Evolutionary conservation across 2,329 filamentous ascomycete genomes (phyloP), one percentile per base, ranked within the genome.

Genomic region (Ophiostoma quercus): DNA sequence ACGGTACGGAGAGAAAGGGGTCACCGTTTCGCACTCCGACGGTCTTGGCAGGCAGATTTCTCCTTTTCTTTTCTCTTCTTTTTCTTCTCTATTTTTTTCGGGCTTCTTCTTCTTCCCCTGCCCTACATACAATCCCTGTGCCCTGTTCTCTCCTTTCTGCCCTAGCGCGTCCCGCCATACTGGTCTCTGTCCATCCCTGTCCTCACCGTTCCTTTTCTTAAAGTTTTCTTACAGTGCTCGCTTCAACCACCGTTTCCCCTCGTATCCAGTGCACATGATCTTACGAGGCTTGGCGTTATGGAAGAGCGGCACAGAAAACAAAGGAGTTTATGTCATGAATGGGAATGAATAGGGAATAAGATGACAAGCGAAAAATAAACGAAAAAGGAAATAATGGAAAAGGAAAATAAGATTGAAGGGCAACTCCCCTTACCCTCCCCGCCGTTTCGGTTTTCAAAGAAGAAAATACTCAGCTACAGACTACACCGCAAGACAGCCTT

Each of bases 401-500:
- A 34, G 34, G 34, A 34, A 8, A 29, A 29, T 29, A 29, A 39
- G 8, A 37, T n/a, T 63, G 14, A 63, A 39, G 34, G 34, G 11
- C 19, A 65, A 65, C 62, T 65, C 32, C 62, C 62, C 62, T 65
- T 39, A 65, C 62, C 62, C 62, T 65, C 62, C 62, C 62, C 62
- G 62, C 62, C 22, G 62, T 65, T 34, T 34, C 34, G 34, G 34
- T 5, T 34, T 34, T 34, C 34, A 34, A 34, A 34, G 34, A 34
- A 34, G 8, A 29, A 29, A 29, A 29, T 29, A 29, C 25, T 29
- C 25, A 29, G 25, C 25, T 29, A 34, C 34, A 34, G 34, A 34
- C 8, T 34, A 34, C 34, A 34, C 34, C 34, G 34, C 34, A 34
- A 34, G 34, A 34, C 32, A 34, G 25, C 25, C 25, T 29, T 29